Base-by-base conservation (phyloP, 306 rosid genomes). In the Trifolium dubium region DNA sequence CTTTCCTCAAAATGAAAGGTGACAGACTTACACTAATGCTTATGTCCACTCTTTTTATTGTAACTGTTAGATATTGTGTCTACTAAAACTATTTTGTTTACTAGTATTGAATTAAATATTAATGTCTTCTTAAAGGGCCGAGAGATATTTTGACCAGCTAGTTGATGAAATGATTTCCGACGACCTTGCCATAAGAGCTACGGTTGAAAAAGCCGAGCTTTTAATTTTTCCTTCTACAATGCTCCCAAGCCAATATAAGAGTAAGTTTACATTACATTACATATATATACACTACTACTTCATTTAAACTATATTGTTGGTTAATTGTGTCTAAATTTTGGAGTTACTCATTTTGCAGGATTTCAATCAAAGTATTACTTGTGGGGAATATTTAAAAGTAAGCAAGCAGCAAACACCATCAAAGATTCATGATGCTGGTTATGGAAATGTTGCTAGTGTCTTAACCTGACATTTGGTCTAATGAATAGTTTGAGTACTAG, bases 321-420 rank as follows among this genome's bases (percentile, higher is more conserved):
- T 62, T 43, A 49, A 31, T 58, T 44, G 51, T 44, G 10, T 44
- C 13, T 18, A 44, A 40, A 58, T 10, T 13, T 54, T 31, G 60
- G 41, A 59, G 34, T 58, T 64, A 59, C 10, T 73, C 19, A 37
- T 40, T 70, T 46, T 81, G 83, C 88, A 90, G 98, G 84, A 81
- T 85, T 90, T 84, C 86, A 75, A 44, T 17, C 71, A 31, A 93
- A 85, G 77, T 77, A 80, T 41, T 93, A 87, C 62, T 79, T 93
- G 69, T 93, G 96, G 96, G 98, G 98, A 0, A 83, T 82, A 40
- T 93, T 89, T 65, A 89, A 85, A 76, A 68, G 66, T 55, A 88
- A 72, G 71, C 74, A 78, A 73, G 9, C 63, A 28, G 30, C 71
- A 58, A 58, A 8, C 39, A 40, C 41, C 10, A 72, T 53, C 34